Evolutionary conservation across 2,329 filamentous ascomycete species (phyloP).

Genomic region (Lachnellula arida): DNA sequence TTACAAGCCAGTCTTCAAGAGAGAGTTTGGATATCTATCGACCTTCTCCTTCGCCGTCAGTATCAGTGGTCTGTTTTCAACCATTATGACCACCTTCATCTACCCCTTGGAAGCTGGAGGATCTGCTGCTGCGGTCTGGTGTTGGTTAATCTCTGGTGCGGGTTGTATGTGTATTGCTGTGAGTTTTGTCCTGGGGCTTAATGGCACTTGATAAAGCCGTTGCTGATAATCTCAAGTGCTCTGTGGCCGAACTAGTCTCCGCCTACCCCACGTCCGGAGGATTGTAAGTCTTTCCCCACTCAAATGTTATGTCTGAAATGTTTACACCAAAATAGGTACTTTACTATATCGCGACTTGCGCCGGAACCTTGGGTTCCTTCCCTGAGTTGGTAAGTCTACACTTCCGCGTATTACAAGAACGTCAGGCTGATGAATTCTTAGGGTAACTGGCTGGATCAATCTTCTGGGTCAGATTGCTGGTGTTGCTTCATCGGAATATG

Average conservation of each 20-base stretch:
- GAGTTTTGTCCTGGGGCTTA: conserved; percentile 10
- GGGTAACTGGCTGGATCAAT: conserved; percentile 43
- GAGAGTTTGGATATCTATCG: conserved; percentile 53
- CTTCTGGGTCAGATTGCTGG: conserved; percentile 46
- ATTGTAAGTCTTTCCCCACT: conserved; percentile 23
- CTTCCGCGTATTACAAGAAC: neutral
- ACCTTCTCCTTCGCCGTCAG: conserved; percentile 57
- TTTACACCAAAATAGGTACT: conserved; percentile 38
- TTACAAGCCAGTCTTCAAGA: conserved; percentile 48
- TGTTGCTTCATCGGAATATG: conserved; percentile 53
- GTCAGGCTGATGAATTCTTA: neutral
- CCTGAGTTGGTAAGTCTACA: conserved; percentile 39
- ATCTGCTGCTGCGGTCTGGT: conserved; percentile 51
- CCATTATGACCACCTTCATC: conserved; percentile 50
- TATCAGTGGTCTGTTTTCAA: conserved; percentile 52
- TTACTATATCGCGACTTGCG: conserved; percentile 50
- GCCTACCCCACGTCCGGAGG: conserved; percentile 54
- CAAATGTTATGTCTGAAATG: neutral
- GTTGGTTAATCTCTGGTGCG: conserved; percentile 51
- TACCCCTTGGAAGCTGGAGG: conserved; percentile 51
- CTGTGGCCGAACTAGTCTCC: conserved; percentile 52
- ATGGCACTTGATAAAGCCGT: neutral
- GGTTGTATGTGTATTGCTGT: conserved; percentile 52
- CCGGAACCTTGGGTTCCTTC: conserved; percentile 44
- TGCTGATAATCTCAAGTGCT: conserved; percentile 29